These are phyloP conservation scores for Penicillium flavigenum DNA, from an alignment of 495 filamentous ascomycete species.

Conservation along the genomic window DNA sequence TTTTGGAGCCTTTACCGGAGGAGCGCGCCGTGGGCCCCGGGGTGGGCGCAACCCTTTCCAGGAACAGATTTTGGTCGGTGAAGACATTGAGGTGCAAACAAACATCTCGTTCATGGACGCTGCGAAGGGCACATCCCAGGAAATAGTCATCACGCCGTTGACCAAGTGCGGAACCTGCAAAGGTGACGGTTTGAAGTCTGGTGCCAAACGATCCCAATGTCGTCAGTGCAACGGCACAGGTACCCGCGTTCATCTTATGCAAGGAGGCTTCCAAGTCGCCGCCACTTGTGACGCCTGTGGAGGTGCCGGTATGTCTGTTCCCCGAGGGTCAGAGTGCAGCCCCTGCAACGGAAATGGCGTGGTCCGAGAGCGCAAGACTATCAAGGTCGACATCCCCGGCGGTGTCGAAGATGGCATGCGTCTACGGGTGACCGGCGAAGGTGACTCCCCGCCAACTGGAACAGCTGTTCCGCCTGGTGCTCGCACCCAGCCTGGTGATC, in stretches of 20 bases:
- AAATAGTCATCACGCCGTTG: slow-evolving; percentile 75
- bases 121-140: slow-evolving; percentile 79
- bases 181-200: slow-evolving; percentile 81
- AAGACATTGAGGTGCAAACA: slow-evolving; percentile 91
- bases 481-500: slow-evolving; percentile 69
- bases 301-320: slow-evolving; percentile 69
- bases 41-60: slow-evolving; percentile 63
- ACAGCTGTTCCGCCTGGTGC: slow-evolving; percentile 56
- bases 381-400: slow-evolving; percentile 85
- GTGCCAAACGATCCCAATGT: slow-evolving; percentile 69
- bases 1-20: slow-evolving; percentile 81
- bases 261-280: slow-evolving; percentile 92
- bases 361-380: slow-evolving; percentile 69
- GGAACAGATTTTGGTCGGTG: slow-evolving; percentile 77
- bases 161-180: slow-evolving; percentile 75
- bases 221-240: slow-evolving; percentile 82
- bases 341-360: slow-evolving; percentile 79
- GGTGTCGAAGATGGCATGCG: slow-evolving; percentile 97
- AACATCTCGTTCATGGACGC: slow-evolving; percentile 95
- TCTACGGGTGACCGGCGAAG: slow-evolving; percentile 74
- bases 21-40: slow-evolving; percentile 55
- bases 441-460: slow-evolving; percentile 79
- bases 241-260: slow-evolving; percentile 80
- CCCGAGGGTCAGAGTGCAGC: slow-evolving; percentile 74
- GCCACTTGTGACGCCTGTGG: slow-evolving; percentile 80